Evolutionary conservation across 257 asterid genomes (phyloP), one percentile per base, ranked within the genome.

Genomic region (Verbena officinalis): DNA sequence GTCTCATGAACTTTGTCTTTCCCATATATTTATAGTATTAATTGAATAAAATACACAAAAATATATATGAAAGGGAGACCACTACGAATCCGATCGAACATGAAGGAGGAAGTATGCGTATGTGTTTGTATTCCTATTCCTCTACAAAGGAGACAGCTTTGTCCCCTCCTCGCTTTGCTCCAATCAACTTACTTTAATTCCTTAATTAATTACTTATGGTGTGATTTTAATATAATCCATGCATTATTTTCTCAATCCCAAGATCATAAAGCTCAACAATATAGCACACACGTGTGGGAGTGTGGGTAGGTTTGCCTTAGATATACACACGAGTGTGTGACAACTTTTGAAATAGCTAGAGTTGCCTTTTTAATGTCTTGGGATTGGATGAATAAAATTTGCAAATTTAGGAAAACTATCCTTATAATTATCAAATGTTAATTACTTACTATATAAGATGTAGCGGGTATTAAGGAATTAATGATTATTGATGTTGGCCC

Each of bases 121-220:
- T 67, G 68, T 73, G 76, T 75, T 76, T 83, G 82, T 73, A 83
- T 80, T 77, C 75, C 59, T 72, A 83, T 80, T 80, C 81, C 75
- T 70, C 62, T 73, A 78, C 79, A 75, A 56, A 73, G 79, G 77
- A 77, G 84, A 77, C 86, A 77, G 12, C 86, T 75, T 73, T 83
- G 89, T 77, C 77, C 85, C 80, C 59, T 36, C 40, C 11, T 36
- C 4, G 36, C 36, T 7, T 9, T 66, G 67, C 71, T 67, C 70
- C 70, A 73, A 57, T 65, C 77, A 60, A 78, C 62, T 19, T 54
- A 34, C 56, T 9, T 44, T 56, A 27, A 27, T 55, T 53, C 61
- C 64, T 56, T 12, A 48, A 48, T 38, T 53, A 45, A 54, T 69
- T 36, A 36, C 40, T 27, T 55, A 6, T 20, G 19, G 12, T 46